Percentiles rank a stretch among this genome's conserved stretches.
phyloP scores from a whole-genome alignment of 441 rosid species.

The Breynia disticha region DNA sequence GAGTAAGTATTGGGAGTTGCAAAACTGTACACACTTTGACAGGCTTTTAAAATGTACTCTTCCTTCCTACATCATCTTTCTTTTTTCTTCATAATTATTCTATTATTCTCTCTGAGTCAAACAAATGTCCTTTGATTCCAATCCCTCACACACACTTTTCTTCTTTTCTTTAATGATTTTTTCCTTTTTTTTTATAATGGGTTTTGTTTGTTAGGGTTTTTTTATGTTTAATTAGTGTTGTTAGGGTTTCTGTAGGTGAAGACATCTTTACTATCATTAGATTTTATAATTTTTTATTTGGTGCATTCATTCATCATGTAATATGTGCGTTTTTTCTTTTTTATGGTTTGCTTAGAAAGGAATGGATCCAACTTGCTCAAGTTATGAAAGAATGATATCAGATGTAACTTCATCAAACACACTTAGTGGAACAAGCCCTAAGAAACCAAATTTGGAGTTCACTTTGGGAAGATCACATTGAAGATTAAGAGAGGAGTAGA shows the following conservation, averaged over 20 bases:
- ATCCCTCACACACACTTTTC: constrained; percentile 17
- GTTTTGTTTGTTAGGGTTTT: not conserved
- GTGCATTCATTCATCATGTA: too few species aligned
- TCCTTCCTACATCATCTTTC: constrained; percentile 11
- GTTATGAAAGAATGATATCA: constrained; percentile 53
- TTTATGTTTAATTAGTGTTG: too few species aligned
- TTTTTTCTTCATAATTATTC: constrained; percentile 23
- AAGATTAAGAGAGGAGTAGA: constrained; percentile 3
- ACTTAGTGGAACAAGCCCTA: constrained; percentile 58
- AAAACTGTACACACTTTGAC: constrained; percentile 17
- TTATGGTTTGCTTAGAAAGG: constrained; percentile 41
- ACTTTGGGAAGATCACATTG: constrained; percentile 81
- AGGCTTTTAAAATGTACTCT: constrained; percentile 27
- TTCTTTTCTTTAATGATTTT: constrained; percentile 9
- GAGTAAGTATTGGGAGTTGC: constrained; percentile 12
- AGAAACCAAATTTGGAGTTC: constrained; percentile 87
- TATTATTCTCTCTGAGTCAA: constrained; percentile 33
- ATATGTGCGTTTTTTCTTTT: not conserved
- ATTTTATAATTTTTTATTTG: too few species aligned
- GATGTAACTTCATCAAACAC: constrained; percentile 58
- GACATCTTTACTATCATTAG: too few species aligned
- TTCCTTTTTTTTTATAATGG: constrained; percentile 2
- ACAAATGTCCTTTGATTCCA: constrained; percentile 33
- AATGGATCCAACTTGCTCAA: constrained; percentile 52
- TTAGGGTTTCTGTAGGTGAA: too few species aligned